A percentile compares a stretch with the other conserved stretches of the same genome.
Evolutionary conservation across 1,284 basidiomycete species (phyloP).

Genomic region (Apiotrichum laibachii): DNA sequence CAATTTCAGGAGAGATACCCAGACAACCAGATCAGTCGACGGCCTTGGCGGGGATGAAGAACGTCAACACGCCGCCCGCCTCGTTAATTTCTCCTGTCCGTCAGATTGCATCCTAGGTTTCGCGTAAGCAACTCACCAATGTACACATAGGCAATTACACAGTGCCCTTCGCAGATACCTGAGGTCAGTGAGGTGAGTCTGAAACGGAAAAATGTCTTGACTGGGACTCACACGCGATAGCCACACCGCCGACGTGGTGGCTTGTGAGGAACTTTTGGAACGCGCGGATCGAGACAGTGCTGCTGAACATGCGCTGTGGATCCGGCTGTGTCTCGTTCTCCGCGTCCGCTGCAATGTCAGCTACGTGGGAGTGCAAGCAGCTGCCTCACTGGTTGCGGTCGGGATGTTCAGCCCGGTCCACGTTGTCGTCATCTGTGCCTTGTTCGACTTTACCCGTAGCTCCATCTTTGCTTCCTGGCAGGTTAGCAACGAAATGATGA

Average conservation of each 20-base stretch:
- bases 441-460: constrained; percentile 66
- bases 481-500: constrained; percentile 8
- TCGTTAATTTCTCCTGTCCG: constrained; percentile 64
- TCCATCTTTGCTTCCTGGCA: constrained; percentile 48
- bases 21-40: constrained; percentile 8
- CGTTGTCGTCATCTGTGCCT: constrained; percentile 70
- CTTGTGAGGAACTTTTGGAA: constrained; percentile 80
- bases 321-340: constrained; percentile 43
- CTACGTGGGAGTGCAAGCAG: not conserved
- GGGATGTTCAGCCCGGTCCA: constrained; percentile 76
- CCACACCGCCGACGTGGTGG: constrained; percentile 77
- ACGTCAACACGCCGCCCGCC: constrained; percentile 80
- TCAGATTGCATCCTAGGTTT: not conserved
- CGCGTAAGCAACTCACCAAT: constrained; percentile 56
- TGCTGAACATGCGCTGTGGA: constrained; percentile 61
- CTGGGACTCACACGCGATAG: constrained; percentile 69
- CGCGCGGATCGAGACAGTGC: constrained; percentile 69
- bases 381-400: constrained; percentile 56
- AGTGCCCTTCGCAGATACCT: constrained; percentile 82
- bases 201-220: not conserved
- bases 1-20: too few relatives aligned
- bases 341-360: not conserved
- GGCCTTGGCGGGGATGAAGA: constrained; percentile 67
- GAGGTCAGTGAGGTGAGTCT: constrained; percentile 1
- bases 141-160: constrained; percentile 84